These are phyloP conservation scores for Candida albicans DNA, from an alignment of 1,139 yeast genomes.

Conservation along the genomic window DNA sequence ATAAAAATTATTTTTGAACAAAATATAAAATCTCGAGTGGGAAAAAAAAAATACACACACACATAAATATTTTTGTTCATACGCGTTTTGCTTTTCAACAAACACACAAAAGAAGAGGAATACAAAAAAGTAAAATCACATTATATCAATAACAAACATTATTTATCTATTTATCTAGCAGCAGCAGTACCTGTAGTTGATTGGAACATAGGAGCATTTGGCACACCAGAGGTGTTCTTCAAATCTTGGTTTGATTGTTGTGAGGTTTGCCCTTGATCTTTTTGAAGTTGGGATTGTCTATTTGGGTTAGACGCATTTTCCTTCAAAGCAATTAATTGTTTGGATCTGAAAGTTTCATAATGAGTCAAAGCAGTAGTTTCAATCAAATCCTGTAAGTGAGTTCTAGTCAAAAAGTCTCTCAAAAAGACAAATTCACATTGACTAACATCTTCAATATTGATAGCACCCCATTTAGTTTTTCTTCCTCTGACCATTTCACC, in stretches of 20 bases:
- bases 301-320: conserved; percentile 66
- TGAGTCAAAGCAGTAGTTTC: conserved; percentile 88
- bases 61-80: too few species aligned
- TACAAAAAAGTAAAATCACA: conserved; percentile 1
- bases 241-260: conserved; percentile 6
- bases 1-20: too few species aligned
- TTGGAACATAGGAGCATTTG: conserved; percentile 9
- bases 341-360: conserved; percentile 90
- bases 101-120: background rate
- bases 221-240: conserved; percentile 2
- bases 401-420: conserved; percentile 90
- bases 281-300: conserved; percentile 25
- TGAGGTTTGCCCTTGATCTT: conserved; percentile 8
- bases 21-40: too few species aligned
- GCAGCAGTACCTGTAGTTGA: conserved; percentile 1
- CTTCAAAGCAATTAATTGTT: conserved; percentile 90
- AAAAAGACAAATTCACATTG: conserved; percentile 95
- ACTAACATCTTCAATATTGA: conserved; percentile 87
- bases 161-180: conserved; percentile 2
- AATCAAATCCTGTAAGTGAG: conserved; percentile 93
- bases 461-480: conserved; percentile 89
- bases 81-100: background rate
- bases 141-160: background rate
- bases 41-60: too few species aligned
- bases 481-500: conserved; percentile 88